Evolutionary conservation across 305 asterid species (phyloP), one percentile per base, ranked within the genome.

Genomic region (Fraxinus baroniana): DNA sequence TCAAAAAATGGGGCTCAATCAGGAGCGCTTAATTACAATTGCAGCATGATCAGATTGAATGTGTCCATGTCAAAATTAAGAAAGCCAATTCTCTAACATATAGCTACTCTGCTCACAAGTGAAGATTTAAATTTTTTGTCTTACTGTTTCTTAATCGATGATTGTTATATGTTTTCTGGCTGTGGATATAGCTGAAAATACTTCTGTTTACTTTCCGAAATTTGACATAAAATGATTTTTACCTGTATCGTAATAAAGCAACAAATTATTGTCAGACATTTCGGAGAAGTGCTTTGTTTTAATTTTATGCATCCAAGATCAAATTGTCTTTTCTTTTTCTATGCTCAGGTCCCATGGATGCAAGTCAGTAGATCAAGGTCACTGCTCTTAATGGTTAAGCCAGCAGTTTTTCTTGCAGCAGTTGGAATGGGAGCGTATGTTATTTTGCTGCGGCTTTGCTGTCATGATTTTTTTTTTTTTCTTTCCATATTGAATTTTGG

Each of bases 281-380:
- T 37, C 41, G 8, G 20, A 70, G 64, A 28, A 39, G 22, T 52
- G 44, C 62, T 35, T 66, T 52, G 39, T 75, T 66, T 44, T 55
- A 22, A 30, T 17, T 18, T 46, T 70, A 22, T 37, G 15, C 57
- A 70, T 68, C 35, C 44, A 8, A 8, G 13, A 26, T 81, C 64
- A 30, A 33, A 10, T 72, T 9, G 55, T 76, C 6, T 46, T 15
- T 32, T 24, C 39, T 77, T 52, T 68, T 85, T 77, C 81, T 20
- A 49, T 80, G 57, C 87, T 83, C 81, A 93, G 98, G 99, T 94
- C 80, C 99, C 98, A 28, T 95, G 98, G 98, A 94, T 95, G 85
- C 99, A 95, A 91, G 97, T 95, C 81, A 95, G 98, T 90, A 88
- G 92, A 87, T 94, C 99, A 79, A 90, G 97, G 82, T 87, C 96